Percentiles rank a stretch among this genome's conserved stretches.
Conservation (phyloP, 345 rosid genomes). For the Pistacia integerrima region DNA sequence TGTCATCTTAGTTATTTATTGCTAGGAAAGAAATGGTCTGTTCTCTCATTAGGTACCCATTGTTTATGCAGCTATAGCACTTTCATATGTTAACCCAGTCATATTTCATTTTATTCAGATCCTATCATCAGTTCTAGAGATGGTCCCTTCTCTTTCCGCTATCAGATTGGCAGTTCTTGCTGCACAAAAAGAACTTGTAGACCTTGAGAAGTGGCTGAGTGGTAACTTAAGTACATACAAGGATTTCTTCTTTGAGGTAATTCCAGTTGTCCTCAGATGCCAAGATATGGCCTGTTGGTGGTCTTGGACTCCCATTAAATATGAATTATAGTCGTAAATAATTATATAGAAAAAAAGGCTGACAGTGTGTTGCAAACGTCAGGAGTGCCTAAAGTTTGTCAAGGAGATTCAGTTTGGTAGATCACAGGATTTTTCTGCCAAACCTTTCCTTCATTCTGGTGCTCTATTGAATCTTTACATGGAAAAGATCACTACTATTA, state of each 20-base stretch:
- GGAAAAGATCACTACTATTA: conserved; percentile 57
- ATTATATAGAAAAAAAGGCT: conserved; percentile 16
- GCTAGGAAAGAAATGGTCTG: not conserved
- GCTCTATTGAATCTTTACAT: conserved; percentile 55
- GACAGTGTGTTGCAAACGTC: conserved; percentile 30
- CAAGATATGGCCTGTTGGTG: not conserved
- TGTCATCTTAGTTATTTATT: conserved; percentile 4
- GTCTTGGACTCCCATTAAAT: not conserved
- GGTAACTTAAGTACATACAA: conserved; percentile 57
- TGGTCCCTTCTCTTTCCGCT: conserved; percentile 66
- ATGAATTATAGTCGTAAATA: conserved; percentile 1
- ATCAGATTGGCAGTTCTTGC: conserved; percentile 87
- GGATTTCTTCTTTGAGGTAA: conserved; percentile 83
- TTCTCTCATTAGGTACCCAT: not conserved
- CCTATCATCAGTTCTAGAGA: conserved; percentile 63
- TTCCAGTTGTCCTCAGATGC: conserved; percentile 2
- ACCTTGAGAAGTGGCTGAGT: conserved; percentile 85
- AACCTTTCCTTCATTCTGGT: conserved; percentile 58
- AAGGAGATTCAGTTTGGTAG: conserved; percentile 72
- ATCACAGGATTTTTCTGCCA: conserved; percentile 61
- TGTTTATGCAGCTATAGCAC: not conserved
- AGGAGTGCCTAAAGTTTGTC: conserved; percentile 90
- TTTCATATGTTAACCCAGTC: not conserved
- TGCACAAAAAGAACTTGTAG: conserved; percentile 68
- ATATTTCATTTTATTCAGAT: conserved; percentile 52